These are phyloP conservation scores for Vicia faba DNA, from an alignment of 306 rosid genomes.

Conservation along the genomic window DNA sequence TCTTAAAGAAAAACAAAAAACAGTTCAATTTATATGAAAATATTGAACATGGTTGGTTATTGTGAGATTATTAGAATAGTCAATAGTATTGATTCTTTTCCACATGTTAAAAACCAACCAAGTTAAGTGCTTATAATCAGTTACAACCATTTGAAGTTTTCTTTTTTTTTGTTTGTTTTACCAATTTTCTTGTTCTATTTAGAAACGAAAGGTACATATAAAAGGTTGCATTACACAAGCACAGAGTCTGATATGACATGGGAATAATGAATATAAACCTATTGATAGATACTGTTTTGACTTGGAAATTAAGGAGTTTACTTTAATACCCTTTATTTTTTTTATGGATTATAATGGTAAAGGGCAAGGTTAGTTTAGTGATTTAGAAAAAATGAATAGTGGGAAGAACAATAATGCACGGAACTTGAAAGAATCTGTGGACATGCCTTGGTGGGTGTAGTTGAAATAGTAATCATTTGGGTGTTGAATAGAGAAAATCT, in stretches of 20 bases:
- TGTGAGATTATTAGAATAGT: constrained; percentile 41
- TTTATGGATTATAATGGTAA: not conserved
- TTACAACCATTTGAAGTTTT: constrained; percentile 47
- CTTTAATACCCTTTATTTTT: constrained; percentile 1
- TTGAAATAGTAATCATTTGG: constrained; percentile 40
- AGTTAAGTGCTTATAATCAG: constrained; percentile 43
- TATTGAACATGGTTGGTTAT: not conserved
- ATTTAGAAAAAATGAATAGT: constrained; percentile 24
- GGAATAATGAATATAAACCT: constrained; percentile 29
- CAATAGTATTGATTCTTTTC: constrained; percentile 59
- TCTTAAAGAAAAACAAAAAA: not conserved
- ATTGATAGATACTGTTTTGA: constrained; percentile 9
- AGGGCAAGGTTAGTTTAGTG: constrained; percentile 38
- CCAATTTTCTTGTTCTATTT: constrained; percentile 36
- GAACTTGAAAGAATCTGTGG: constrained; percentile 68
- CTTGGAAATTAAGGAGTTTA: not conserved
- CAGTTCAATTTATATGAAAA: not conserved
- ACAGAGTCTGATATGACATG: constrained; percentile 25
- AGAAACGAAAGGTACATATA: constrained; percentile 31
- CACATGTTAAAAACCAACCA: constrained; percentile 50
- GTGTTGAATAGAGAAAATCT: constrained; percentile 10
- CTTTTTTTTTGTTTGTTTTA: constrained; percentile 2
- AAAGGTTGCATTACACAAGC: constrained; percentile 8
- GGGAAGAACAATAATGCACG: constrained; percentile 42
- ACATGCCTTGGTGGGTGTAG: constrained; percentile 37